phyloP scores from a whole-genome alignment of 164 flowering plant genomes.

The Umbilicus rupestris region DNA sequence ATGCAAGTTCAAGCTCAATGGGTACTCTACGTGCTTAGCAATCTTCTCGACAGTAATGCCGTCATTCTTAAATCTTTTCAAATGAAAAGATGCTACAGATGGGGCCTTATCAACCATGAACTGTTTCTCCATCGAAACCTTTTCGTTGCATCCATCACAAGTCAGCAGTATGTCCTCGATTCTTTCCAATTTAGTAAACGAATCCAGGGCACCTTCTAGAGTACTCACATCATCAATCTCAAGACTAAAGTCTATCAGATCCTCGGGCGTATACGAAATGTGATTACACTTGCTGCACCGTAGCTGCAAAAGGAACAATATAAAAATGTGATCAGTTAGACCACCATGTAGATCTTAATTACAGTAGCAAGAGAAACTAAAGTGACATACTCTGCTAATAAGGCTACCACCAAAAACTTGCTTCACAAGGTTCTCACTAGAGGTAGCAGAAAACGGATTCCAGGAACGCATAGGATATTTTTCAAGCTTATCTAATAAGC shows the following conservation, averaged over 20 bases:
- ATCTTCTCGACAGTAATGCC: slow-evolving; percentile 65
- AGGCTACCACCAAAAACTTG: slow-evolving; percentile 80
- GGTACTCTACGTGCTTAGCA: slow-evolving; percentile 51
- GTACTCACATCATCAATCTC: slow-evolving; percentile 62
- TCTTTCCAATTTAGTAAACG: slow-evolving; percentile 73
- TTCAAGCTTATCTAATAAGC: slow-evolving; percentile 69
- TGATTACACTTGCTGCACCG: slow-evolving; percentile 69
- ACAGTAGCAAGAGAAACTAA: not conserved
- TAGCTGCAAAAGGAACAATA: slow-evolving; percentile 37
- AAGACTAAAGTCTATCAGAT: slow-evolving; percentile 68
- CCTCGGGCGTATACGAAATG: slow-evolving; percentile 63
- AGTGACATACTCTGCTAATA: slow-evolving; percentile 51
- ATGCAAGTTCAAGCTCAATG: slow-evolving; percentile 62
- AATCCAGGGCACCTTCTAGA: slow-evolving; percentile 54
- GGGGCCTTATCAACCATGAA: slow-evolving; percentile 59
- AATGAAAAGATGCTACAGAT: slow-evolving; percentile 58
- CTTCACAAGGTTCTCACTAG: slow-evolving; percentile 39
- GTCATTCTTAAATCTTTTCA: slow-evolving; percentile 79
- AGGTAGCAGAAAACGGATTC: slow-evolving; percentile 12
- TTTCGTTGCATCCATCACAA: slow-evolving; percentile 63
- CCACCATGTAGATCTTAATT: not conserved
- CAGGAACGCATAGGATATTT: not conserved
- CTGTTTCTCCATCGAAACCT: slow-evolving; percentile 65
- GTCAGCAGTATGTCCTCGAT: slow-evolving; percentile 57
- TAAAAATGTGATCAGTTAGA: not conserved